Conservation (phyloP, 352 stramenopile species). For the Phytophthora tubulina region DNA sequence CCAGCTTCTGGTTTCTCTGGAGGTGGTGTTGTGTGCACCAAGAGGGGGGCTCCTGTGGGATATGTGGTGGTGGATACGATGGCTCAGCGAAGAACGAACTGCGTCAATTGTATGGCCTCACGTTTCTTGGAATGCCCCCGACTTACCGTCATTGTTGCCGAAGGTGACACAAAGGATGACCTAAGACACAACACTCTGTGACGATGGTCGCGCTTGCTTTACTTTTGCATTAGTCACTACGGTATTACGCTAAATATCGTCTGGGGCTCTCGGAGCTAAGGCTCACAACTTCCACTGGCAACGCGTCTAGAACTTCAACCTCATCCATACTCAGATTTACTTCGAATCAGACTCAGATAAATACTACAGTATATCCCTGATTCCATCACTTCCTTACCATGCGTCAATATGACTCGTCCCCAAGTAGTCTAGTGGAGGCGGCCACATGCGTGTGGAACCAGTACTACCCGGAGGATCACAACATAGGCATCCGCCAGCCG, state of each 20-base stretch:
- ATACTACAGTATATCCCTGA: too few species aligned
- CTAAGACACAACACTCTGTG: background rate
- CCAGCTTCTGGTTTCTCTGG: too few species aligned
- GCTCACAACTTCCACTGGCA: too few species aligned
- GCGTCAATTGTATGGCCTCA: background rate
- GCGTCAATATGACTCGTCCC: slow-evolving; percentile 25
- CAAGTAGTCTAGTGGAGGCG: slow-evolving; percentile 46
- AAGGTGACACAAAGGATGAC: background rate
- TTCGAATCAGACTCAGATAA: too few species aligned
- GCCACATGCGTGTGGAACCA: slow-evolving; percentile 81
- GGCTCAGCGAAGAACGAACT: background rate
- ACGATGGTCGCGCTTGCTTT: too few species aligned
- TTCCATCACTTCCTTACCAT: too few species aligned
- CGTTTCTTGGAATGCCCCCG: background rate
- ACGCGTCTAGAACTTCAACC: too few species aligned
- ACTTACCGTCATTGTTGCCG: background rate
- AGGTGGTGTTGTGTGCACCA: too few species aligned
- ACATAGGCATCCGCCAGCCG: slow-evolving; percentile 50
- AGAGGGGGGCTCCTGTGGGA: background rate
- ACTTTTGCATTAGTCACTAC: too few species aligned
- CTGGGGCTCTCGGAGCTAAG: too few species aligned
- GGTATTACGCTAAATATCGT: too few species aligned
- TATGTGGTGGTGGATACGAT: background rate
- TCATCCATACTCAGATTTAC: too few species aligned
- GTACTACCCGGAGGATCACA: slow-evolving; percentile 79